Percentiles rank a stretch among this genome's conserved stretches.
These are phyloP conservation scores for Monotropa hypopitys DNA, from an alignment of 179 eudicot genomes.

Conservation along the genomic window DNA sequence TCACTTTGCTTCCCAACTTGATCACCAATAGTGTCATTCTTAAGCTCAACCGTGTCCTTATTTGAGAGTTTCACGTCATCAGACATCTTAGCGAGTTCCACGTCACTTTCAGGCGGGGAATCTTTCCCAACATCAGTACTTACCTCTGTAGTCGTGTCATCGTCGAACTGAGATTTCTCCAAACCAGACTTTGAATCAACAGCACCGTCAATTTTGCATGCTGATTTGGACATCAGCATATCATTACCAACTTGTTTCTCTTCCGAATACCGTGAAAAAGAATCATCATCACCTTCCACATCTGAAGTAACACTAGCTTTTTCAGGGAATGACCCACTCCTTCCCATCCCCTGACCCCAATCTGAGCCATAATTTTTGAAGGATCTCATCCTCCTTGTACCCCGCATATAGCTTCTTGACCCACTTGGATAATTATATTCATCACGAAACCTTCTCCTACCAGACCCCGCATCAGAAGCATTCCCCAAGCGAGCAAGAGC, in stretches of 20 bases:
- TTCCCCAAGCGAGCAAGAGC: constrained; percentile 28
- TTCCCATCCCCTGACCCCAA: constrained; percentile 34
- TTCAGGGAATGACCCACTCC: constrained; percentile 37
- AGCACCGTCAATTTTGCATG: constrained; percentile 15
- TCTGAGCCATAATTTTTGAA: constrained; percentile 38
- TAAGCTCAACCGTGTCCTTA: constrained; percentile 15
- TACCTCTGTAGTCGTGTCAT: constrained; percentile 14
- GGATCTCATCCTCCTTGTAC: constrained; percentile 36
- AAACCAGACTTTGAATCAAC: constrained; percentile 22
- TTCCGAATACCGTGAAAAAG: constrained; percentile 16
- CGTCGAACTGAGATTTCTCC: constrained; percentile 17
- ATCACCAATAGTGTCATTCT: constrained; percentile 16
- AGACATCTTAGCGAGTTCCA: constrained; percentile 16
- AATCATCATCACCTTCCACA: constrained; percentile 31
- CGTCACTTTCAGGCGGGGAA: constrained; percentile 11
- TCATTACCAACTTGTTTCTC: constrained; percentile 24
- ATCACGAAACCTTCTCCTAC: constrained; percentile 30
- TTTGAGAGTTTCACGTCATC: constrained; percentile 12
- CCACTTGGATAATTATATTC: constrained; percentile 19
- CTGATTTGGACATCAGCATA: constrained; percentile 26
- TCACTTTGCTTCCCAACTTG: constrained; percentile 17
- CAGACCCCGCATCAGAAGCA: constrained; percentile 24
- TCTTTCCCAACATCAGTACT: constrained; percentile 18
- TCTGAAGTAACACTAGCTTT: constrained; percentile 22
- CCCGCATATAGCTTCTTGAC: constrained; percentile 29